phyloP scores from a whole-genome alignment of 2,329 filamentous ascomycete species.

The Pseudovirgaria hyperparasitica region DNA sequence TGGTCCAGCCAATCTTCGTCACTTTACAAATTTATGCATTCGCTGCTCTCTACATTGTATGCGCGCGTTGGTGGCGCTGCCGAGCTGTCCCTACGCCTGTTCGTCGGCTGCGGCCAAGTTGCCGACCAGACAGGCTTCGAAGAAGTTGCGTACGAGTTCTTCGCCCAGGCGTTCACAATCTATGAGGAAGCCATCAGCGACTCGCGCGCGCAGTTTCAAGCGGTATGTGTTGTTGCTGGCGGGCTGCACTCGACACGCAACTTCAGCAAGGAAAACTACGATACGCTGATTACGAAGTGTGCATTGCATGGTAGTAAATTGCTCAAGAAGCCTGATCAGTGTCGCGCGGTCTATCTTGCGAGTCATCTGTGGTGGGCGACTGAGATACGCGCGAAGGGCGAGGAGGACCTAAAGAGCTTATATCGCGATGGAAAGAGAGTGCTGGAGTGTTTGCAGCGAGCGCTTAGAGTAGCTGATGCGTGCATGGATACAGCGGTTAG shows the following conservation, averaged over 20 bases:
- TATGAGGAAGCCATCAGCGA: constrained; percentile 96
- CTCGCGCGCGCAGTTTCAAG: constrained; percentile 93
- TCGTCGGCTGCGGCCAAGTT: constrained; percentile 83
- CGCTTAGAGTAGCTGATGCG: constrained; percentile 88
- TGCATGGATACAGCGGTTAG: constrained; percentile 98
- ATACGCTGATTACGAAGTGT: constrained; percentile 95
- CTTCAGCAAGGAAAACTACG: constrained; percentile 95
- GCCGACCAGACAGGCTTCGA: constrained; percentile 86
- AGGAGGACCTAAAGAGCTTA: constrained; percentile 71
- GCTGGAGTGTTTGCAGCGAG: constrained; percentile 88
- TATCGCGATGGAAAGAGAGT: constrained; percentile 97
- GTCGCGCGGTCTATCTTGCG: constrained; percentile 87
- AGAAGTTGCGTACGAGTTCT: constrained; percentile 95
- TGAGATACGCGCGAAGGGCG: constrained; percentile 61
- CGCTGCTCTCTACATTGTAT: constrained; percentile 74
- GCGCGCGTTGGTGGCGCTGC: constrained; percentile 75
- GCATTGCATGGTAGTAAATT: constrained; percentile 94
- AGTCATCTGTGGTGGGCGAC: constrained; percentile 98
- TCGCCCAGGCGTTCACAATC: constrained; percentile 93
- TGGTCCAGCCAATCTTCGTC: constrained; percentile 64
- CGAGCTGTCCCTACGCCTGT: constrained; percentile 78
- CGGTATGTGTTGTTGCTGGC: constrained; percentile 85
- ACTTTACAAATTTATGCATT: constrained; percentile 92
- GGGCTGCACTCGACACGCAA: constrained; percentile 78
- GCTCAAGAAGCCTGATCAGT: constrained; percentile 95